These are phyloP conservation scores for Candida dubliniensis DNA, from an alignment of 1,139 yeast species.

Conservation along the genomic window DNA sequence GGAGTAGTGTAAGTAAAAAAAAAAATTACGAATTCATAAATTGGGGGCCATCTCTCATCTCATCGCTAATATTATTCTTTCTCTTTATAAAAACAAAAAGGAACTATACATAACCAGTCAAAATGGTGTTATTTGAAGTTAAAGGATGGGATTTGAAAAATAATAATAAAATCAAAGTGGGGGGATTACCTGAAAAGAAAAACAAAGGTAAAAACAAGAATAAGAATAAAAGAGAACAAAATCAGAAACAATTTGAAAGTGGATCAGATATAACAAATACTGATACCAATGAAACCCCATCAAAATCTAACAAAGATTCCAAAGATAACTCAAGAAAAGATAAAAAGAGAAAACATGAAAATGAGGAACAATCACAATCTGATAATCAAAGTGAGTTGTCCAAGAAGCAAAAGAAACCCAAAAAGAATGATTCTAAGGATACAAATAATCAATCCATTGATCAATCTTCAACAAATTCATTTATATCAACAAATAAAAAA, in stretches of 20 bases:
- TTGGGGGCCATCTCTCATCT: too few species aligned
- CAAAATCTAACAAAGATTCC: slow-evolving; percentile 9
- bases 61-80: neutral
- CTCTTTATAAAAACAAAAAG: too few species aligned
- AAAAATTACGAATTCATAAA: too few species aligned
- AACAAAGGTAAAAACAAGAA: slow-evolving; percentile 33
- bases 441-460: too few species aligned
- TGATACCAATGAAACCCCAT: slow-evolving; percentile 3
- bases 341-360: slow-evolving; percentile 13
- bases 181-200: slow-evolving; percentile 35
- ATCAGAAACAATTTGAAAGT: slow-evolving; percentile 12
- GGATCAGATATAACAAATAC: slow-evolving; percentile 11
- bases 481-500: slow-evolving; percentile 32
- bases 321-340: slow-evolving; percentile 9
- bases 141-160: slow-evolving; percentile 78
- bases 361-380: slow-evolving; percentile 10
- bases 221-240: slow-evolving; percentile 17
- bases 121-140: slow-evolving; percentile 73
- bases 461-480: slow-evolving; percentile 15
- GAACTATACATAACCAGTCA: too few species aligned
- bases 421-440: too few species aligned
- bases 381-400: neutral
- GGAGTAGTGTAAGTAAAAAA: neutral
- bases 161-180: slow-evolving; percentile 47
- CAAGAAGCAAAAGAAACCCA: neutral